Evolutionary conservation across 495 filamentous ascomycete species (phyloP).

Genomic region (Cercophora sp.): DNA sequence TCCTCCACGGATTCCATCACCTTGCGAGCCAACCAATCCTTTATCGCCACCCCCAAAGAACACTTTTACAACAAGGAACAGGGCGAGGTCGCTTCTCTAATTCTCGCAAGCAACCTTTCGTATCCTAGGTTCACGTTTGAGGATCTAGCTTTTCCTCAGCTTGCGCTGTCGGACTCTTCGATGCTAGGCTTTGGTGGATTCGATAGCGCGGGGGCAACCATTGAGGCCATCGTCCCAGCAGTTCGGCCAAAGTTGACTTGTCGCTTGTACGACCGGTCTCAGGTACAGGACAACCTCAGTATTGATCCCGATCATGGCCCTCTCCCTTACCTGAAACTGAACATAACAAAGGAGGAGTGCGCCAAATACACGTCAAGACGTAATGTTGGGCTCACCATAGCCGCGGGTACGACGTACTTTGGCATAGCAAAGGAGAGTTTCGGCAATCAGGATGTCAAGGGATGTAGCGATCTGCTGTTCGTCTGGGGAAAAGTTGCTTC

Average conservation of each 20-base stretch:
- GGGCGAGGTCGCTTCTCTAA: background rate
- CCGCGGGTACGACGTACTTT: constrained; percentile 7
- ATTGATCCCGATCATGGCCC: background rate
- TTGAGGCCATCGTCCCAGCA: constrained; percentile 13
- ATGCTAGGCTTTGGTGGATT: background rate
- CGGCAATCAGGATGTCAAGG: no score
- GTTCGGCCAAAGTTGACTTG: constrained; percentile 8
- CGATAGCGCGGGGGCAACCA: background rate
- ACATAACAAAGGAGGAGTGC: background rate
- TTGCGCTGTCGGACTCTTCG: background rate
- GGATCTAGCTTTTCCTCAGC: constrained; percentile 12
- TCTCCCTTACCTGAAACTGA: no score
- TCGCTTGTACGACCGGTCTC: constrained; percentile 3
- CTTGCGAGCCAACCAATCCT: constrained; percentile 3
- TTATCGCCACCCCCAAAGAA: background rate
- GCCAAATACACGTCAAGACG: background rate
- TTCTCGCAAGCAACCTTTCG: constrained; percentile 11
- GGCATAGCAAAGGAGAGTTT: no score
- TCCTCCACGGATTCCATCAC: background rate
- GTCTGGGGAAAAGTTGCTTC: no score
- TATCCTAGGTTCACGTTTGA: constrained; percentile 13
- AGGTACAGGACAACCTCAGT: constrained; percentile 14
- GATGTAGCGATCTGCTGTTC: constrained; percentile 16
- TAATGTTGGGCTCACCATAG: background rate
- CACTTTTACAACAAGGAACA: no score